phyloP scores from a whole-genome alignment of 345 rosid genomes.

The Stellera chamaejasme region DNA sequence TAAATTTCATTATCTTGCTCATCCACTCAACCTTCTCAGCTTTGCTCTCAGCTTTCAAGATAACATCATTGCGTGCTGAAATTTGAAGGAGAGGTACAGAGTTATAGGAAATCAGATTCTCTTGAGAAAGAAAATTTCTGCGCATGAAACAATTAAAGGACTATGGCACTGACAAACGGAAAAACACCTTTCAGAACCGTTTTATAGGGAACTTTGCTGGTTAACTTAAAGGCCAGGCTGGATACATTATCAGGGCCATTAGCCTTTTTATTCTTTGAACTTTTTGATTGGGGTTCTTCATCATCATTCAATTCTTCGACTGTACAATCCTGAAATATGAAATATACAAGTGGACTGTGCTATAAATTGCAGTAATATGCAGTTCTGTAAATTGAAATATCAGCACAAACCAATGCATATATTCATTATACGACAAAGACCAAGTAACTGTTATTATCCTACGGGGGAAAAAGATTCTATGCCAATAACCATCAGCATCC shows the following conservation, averaged over 20 bases:
- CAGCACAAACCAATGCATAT: not conserved
- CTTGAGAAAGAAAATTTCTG: slow-evolving; percentile 1
- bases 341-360: not conserved
- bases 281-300: slow-evolving; percentile 61
- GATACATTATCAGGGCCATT: slow-evolving; percentile 76
- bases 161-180: not conserved
- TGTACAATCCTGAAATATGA: slow-evolving; percentile 58
- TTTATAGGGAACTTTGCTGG: slow-evolving; percentile 85
- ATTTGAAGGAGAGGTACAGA: slow-evolving; percentile 2
- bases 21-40: slow-evolving; percentile 90
- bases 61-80: slow-evolving; percentile 77
- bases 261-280: slow-evolving; percentile 75
- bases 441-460: not conserved
- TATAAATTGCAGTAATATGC: no score
- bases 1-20: slow-evolving; percentile 58
- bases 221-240: slow-evolving; percentile 74
- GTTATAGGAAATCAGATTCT: not conserved
- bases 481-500: no score
- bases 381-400: no score
- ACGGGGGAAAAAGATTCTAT: no score
- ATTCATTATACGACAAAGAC: not conserved
- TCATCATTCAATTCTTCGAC: slow-evolving; percentile 81
- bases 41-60: slow-evolving; percentile 81
- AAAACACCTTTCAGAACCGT: slow-evolving; percentile 69
- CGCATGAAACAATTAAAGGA: not conserved